phyloP scores from a whole-genome alignment of 2,329 filamentous ascomycete species.

The Fusarium keratoplasticum region DNA sequence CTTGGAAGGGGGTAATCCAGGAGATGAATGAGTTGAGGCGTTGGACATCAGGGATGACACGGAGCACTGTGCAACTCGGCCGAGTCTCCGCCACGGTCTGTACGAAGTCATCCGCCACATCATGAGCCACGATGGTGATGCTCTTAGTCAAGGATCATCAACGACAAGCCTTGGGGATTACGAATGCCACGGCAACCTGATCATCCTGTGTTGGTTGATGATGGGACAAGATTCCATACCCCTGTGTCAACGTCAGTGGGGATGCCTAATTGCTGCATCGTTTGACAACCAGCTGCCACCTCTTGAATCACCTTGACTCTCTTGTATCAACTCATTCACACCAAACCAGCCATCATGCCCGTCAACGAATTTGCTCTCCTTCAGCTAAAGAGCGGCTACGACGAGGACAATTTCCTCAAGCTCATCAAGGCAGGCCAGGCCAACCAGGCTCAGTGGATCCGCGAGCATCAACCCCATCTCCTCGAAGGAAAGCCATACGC shows the following conservation, averaged over 20 bases:
- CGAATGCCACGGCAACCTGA: conserved; percentile 8
- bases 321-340: not conserved
- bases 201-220: conserved; percentile 2
- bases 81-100: not conserved
- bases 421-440: conserved; percentile 47
- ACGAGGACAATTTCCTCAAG: conserved; percentile 49
- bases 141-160: not conserved
- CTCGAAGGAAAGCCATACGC: conserved; percentile 45
- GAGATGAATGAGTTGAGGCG: conserved; percentile 4
- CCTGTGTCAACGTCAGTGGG: conserved; percentile 16
- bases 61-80: not conserved
- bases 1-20: conserved; percentile 27
- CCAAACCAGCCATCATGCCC: conserved; percentile 45
- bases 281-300: not conserved
- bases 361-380: conserved; percentile 56
- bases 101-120: not conserved
- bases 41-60: not conserved
- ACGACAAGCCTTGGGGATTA: not conserved
- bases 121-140: not conserved
- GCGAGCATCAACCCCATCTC: conserved; percentile 50
- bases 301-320: not conserved
- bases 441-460: conserved; percentile 56
- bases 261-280: conserved; percentile 14
- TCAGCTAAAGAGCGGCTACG: conserved; percentile 45
- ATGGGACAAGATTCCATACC: conserved; percentile 9